Conservation (phyloP, 2,329 filamentous ascomycete genomes). For the Dothideomycetidae sp. region DNA sequence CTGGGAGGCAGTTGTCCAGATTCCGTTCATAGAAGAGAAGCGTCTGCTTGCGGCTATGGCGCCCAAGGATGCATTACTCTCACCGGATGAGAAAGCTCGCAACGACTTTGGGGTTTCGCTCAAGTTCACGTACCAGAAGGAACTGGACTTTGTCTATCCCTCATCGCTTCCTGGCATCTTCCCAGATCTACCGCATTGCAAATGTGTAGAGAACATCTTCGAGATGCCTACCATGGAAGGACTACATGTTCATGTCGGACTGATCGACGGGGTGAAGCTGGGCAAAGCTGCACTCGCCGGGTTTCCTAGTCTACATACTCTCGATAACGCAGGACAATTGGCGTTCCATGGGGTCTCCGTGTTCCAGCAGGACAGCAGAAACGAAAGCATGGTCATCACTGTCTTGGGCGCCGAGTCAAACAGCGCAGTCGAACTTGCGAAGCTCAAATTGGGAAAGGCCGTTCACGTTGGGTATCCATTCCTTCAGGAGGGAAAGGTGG, state of each 20-base stretch:
- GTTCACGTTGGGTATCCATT: conserved; percentile 93
- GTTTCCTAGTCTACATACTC: conserved; percentile 76
- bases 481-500: conserved; percentile 81
- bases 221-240: conserved; percentile 88
- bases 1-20: conserved; percentile 98
- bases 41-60: conserved; percentile 75
- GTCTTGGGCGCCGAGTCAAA: conserved; percentile 59
- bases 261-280: conserved; percentile 72
- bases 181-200: conserved; percentile 73
- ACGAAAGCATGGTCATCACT: conserved; percentile 90
- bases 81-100: conserved; percentile 60
- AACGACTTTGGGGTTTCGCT: conserved; percentile 86
- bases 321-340: conserved; percentile 68
- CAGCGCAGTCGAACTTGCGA: conserved; percentile 57
- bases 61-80: conserved; percentile 65
- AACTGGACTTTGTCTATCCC: conserved; percentile 68
- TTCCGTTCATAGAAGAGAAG: conserved; percentile 93
- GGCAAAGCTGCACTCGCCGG: conserved; percentile 76
- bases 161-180: conserved; percentile 83
- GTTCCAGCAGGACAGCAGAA: conserved; percentile 89
- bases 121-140: conserved; percentile 76
- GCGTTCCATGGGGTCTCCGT: conserved; percentile 85
- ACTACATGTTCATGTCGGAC: conserved; percentile 66
- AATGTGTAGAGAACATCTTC: conserved; percentile 90
- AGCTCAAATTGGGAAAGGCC: conserved; percentile 65